These are phyloP conservation scores for Ustilago loliicola DNA, from an alignment of 1,284 basidiomycete species.

Conservation along the genomic window DNA sequence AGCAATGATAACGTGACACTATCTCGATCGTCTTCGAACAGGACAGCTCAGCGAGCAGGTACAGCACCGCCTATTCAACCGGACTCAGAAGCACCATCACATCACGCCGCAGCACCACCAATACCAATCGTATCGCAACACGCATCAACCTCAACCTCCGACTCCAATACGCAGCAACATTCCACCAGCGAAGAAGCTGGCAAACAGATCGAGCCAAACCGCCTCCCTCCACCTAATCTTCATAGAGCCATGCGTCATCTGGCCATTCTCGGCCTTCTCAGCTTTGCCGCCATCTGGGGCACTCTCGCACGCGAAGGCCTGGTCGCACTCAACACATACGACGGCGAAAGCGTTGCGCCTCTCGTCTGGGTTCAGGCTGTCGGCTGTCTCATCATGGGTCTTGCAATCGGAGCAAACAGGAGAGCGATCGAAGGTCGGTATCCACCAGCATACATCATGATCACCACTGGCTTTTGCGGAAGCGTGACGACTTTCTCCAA, in stretches of 20 bases:
- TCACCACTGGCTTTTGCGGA: slow-evolving; percentile 95
- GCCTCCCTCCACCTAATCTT: background rate
- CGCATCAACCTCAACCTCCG: background rate
- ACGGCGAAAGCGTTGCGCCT: slow-evolving; percentile 83
- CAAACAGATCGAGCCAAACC: slow-evolving; percentile 23
- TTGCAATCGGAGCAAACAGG: slow-evolving; percentile 66
- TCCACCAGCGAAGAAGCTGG: slow-evolving; percentile 26
- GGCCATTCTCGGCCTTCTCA: slow-evolving; percentile 65
- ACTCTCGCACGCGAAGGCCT: slow-evolving; percentile 71
- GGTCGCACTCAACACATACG: slow-evolving; percentile 74
- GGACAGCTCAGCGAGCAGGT: slow-evolving; percentile 14
- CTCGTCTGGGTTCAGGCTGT: slow-evolving; percentile 88
- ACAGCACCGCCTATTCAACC: background rate
- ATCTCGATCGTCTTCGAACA: slow-evolving; percentile 21
- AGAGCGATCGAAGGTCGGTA: slow-evolving; percentile 52
- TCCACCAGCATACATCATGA: slow-evolving; percentile 81
- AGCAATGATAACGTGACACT: background rate
- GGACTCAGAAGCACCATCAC: background rate
- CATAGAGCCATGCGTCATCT: slow-evolving; percentile 36
- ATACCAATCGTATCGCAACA: background rate
- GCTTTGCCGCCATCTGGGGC: slow-evolving; percentile 71
- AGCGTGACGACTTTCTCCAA: slow-evolving; percentile 95
- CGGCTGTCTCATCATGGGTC: slow-evolving; percentile 88
- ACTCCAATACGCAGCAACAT: slow-evolving; percentile 9
- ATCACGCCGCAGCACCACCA: background rate